These are phyloP conservation scores for Gaeumannomyces tritici DNA, from an alignment of 2,329 filamentous ascomycete genomes.

Conservation along the genomic window DNA sequence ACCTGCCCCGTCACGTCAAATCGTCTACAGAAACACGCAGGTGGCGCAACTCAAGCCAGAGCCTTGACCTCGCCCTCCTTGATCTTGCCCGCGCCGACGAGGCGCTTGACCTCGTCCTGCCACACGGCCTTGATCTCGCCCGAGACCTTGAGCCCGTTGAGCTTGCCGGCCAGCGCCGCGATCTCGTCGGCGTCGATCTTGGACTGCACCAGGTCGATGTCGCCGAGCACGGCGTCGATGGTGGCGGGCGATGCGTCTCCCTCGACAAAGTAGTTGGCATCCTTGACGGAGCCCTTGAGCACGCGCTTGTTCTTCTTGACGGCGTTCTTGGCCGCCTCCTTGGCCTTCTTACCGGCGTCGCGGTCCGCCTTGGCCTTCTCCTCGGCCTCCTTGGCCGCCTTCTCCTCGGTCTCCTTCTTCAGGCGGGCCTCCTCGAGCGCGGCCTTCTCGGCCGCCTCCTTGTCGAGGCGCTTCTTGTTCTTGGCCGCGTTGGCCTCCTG, in stretches of 20 bases:
- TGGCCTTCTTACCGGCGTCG: conserved; percentile 85
- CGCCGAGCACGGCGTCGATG: conserved; percentile 74
- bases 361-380: conserved; percentile 76
- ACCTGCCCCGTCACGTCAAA: neutral
- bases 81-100: conserved; percentile 74
- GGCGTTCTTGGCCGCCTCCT: conserved; percentile 97
- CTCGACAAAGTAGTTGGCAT: conserved; percentile 91
- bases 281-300: conserved; percentile 86
- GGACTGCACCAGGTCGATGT: conserved; percentile 77
- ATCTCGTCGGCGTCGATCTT: conserved; percentile 91
- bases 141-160: conserved; percentile 69
- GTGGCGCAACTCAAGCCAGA: conserved; percentile 24
- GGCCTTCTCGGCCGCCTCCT: conserved; percentile 84
- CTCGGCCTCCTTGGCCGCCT: conserved; percentile 73
- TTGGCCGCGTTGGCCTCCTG: conserved; percentile 86
- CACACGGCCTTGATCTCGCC: conserved; percentile 82
- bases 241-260: conserved; percentile 64
- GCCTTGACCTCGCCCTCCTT: conserved; percentile 75
- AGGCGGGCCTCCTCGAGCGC: conserved; percentile 75
- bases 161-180: conserved; percentile 69
- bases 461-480: conserved; percentile 88
- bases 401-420: conserved; percentile 75
- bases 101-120: conserved; percentile 64
- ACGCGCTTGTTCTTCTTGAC: conserved; percentile 99
- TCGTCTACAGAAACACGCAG: too few species aligned